phyloP scores from a whole-genome alignment of 2,329 filamentous ascomycete genomes.

The Cladosporium sp. region DNA sequence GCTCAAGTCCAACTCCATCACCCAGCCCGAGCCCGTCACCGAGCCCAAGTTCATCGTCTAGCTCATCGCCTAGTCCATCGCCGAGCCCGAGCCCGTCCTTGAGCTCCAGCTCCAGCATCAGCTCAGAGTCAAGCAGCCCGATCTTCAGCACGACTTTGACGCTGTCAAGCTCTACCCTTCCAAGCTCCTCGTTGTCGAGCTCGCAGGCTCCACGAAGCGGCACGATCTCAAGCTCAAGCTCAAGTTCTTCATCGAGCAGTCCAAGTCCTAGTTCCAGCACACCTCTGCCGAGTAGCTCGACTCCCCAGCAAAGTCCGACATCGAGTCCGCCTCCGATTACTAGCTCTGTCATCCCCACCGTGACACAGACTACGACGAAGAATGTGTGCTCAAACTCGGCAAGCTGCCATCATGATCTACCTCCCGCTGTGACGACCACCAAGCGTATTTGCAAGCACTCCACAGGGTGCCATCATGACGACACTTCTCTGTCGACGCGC shows the following conservation, averaged over 20 bases:
- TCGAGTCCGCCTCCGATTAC: not conserved
- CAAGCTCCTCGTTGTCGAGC: not conserved
- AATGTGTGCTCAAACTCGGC: slow-evolving; percentile 1
- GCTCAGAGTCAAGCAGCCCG: not conserved
- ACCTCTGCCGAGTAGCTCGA: not conserved
- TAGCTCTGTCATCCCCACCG: not conserved
- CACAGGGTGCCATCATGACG: slow-evolving; percentile 3
- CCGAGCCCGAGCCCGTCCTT: not conserved
- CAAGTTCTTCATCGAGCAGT: not conserved
- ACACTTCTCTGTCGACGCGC: not conserved
- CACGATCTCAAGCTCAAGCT: not conserved
- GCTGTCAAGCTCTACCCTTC: not conserved
- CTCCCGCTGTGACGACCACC: not conserved
- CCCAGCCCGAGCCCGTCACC: not conserved
- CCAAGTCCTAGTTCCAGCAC: not conserved
- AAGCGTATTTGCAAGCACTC: not conserved
- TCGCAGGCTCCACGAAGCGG: not conserved
- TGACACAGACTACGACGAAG: not conserved
- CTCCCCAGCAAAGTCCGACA: not conserved
- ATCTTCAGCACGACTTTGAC: not conserved
- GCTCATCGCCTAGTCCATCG: not conserved
- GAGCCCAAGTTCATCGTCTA: not conserved
- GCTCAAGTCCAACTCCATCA: not conserved
- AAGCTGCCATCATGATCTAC: not conserved
- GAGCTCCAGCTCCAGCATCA: not conserved